A percentile compares a stretch with the other conserved stretches of the same genome.
Conservation (phyloP, 192 early-diverging fungal species). For the Podila verticillata region DNA sequence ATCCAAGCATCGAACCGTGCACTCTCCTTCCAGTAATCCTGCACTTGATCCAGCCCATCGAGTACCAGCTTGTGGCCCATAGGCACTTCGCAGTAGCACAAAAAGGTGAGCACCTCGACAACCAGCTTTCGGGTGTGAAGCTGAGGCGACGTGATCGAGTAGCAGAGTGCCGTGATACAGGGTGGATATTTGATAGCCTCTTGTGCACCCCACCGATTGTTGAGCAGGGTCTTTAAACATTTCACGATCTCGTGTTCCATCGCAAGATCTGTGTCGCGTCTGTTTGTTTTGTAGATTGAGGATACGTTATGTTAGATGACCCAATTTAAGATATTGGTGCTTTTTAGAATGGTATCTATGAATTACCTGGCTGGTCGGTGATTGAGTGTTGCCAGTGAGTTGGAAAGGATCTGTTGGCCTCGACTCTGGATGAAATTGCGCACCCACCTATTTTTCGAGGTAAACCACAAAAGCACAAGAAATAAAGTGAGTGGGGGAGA, state of each 20-base stretch:
- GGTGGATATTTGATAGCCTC: constrained; percentile 75
- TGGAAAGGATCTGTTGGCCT: constrained; percentile 72
- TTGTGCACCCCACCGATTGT: constrained; percentile 79
- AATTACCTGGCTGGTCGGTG: constrained; percentile 56
- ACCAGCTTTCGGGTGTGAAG: constrained; percentile 76
- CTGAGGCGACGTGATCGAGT: constrained; percentile 80
- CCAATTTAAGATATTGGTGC: too few species aligned
- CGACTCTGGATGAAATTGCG: constrained; percentile 78
- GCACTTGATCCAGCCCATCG: constrained; percentile 77
- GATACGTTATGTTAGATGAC: not conserved
- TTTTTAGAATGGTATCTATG: too few species aligned
- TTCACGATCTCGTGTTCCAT: constrained; percentile 86
- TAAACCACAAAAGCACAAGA: not conserved
- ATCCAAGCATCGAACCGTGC: constrained; percentile 83
- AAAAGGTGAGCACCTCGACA: constrained; percentile 78
- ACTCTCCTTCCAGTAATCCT: constrained; percentile 70
- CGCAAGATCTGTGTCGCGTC: constrained; percentile 75
- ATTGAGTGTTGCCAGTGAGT: constrained; percentile 69
- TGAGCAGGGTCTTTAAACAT: constrained; percentile 80
- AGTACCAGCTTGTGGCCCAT: constrained; percentile 80
- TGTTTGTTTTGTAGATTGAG: constrained; percentile 14
- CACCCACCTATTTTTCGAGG: constrained; percentile 66
- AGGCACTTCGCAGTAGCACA: constrained; percentile 80
- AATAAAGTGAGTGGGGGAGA: not conserved
- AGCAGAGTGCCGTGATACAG: constrained; percentile 75